A percentile compares a stretch with the other conserved stretches of the same genome.
Evolutionary conservation across 257 asterid genomes (phyloP).

Genomic region (Lycium barbarum): DNA sequence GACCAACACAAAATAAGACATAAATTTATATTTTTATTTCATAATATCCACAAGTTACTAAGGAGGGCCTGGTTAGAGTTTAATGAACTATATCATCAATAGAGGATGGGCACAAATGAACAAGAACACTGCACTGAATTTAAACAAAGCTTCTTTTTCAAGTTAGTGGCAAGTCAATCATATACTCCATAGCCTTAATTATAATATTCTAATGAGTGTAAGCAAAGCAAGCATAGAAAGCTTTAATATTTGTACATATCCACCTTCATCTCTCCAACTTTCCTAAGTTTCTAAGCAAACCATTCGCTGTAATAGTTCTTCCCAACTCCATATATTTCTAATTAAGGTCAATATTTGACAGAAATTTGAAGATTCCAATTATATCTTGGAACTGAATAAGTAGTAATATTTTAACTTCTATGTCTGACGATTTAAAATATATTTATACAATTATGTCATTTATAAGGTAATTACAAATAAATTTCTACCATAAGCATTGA

Average conservation of each 20-base stretch:
- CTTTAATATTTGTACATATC: not conserved
- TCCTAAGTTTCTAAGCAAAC: conserved; percentile 46
- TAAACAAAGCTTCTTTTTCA: conserved; percentile 16
- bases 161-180: conserved; percentile 28
- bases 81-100: too few relatives aligned
- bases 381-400: not conserved
- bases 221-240: conserved; percentile 47
- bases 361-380: not conserved
- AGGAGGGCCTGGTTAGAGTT: too few relatives aligned
- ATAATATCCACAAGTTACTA: too few relatives aligned
- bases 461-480: not conserved
- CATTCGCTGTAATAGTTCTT: conserved; percentile 16
- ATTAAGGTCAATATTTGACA: not conserved
- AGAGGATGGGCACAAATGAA: not conserved
- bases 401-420: not conserved
- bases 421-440: too few relatives aligned
- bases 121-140: not conserved
- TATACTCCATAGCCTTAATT: not conserved
- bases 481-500: not conserved
- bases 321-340: not conserved
- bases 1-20: too few relatives aligned
- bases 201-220: conserved; percentile 36
- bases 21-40: too few relatives aligned
- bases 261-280: not conserved
- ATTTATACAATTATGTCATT: not conserved